These are phyloP conservation scores for Pueraria montana DNA, from an alignment of 306 rosid genomes.

Conservation along the genomic window DNA sequence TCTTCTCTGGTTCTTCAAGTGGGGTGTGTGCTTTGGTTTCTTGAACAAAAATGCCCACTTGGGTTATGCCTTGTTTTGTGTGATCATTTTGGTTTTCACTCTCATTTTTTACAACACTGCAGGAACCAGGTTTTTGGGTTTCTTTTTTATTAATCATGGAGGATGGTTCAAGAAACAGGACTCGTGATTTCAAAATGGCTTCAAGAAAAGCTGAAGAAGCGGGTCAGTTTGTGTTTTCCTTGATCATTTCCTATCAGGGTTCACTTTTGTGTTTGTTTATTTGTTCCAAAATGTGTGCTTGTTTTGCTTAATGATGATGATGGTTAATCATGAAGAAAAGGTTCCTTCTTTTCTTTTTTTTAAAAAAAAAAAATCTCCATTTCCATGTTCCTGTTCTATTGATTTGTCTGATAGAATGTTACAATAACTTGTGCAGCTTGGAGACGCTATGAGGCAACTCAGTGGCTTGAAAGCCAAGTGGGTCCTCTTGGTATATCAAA, in stretches of 20 bases:
- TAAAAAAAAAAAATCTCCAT: background rate
- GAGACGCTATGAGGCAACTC: conserved; percentile 89
- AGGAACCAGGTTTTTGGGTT: conserved; percentile 41
- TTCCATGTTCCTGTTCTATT: background rate
- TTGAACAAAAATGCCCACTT: background rate
- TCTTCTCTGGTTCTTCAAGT: conserved; percentile 32
- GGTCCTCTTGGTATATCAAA: conserved; percentile 79
- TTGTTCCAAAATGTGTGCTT: background rate
- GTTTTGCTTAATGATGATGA: background rate
- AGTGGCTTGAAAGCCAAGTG: conserved; percentile 84
- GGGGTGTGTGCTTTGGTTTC: background rate
- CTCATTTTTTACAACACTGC: conserved; percentile 1
- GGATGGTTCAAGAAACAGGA: conserved; percentile 57
- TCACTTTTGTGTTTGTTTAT: background rate
- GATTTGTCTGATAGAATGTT: conserved; percentile 17
- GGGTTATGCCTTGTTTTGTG: conserved; percentile 10
- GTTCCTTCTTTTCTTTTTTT: too few relatives aligned
- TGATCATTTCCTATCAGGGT: background rate
- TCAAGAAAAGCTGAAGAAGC: conserved; percentile 97
- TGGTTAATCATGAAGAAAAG: background rate
- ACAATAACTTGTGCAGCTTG: conserved; percentile 62
- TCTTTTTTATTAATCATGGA: conserved; percentile 56
- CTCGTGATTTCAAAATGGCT: conserved; percentile 78
- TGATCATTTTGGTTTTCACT: conserved; percentile 34
- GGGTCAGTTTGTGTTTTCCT: conserved; percentile 56